Evolutionary conservation across 768 basidiomycete genomes (phyloP), one percentile per base, ranked within the genome.

Genomic region (Cystofilobasidium ferigula): DNA sequence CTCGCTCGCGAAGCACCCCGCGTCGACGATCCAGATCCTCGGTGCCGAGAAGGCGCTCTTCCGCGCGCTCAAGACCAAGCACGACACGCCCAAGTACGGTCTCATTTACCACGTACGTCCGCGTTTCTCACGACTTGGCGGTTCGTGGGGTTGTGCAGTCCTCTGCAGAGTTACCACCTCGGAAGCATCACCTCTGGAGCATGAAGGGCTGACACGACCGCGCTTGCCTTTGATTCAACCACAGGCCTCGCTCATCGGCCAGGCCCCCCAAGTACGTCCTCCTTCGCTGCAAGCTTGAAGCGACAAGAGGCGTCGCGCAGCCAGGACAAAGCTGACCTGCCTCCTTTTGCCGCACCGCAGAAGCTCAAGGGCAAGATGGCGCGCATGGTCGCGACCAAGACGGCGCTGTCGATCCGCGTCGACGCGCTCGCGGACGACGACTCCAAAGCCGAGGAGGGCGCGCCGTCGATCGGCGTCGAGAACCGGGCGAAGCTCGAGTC

Each of bases 281-380:
- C 20, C 20, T 42, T 42, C 40, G 40, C 40, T 42, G 40, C n/a
- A n/a, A n/a, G n/a, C n/a, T n/a, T n/a, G n/a, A n/a, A n/a, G n/a
- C n/a, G n/a, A n/a, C n/a, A n/a, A n/a, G n/a, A n/a, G n/a, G n/a
- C n/a, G n/a, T n/a, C n/a, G n/a, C n/a, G n/a, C n/a, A n/a, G n/a
- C n/a, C n/a, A n/a, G n/a, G n/a, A n/a, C n/a, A n/a, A n/a, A n/a
- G n/a, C n/a, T n/a, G n/a, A n/a, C n/a, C n/a, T n/a, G n/a, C n/a
- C n/a, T n/a, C n/a, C n/a, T n/a, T n/a, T n/a, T n/a, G n/a, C n/a
- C n/a, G n/a, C n/a, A n/a, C n/a, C 45, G 22, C 45, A 47, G 45
- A 32, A 32, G 78, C 82, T 97, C 70, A 99, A 98, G 81, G 94
- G 94, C 72, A 99, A 97, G 86, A 98, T 98, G 95, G 95, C 95